Conservation (phyloP, 192 early-diverging fungal species). For the Funneliformis mosseae region DNA sequence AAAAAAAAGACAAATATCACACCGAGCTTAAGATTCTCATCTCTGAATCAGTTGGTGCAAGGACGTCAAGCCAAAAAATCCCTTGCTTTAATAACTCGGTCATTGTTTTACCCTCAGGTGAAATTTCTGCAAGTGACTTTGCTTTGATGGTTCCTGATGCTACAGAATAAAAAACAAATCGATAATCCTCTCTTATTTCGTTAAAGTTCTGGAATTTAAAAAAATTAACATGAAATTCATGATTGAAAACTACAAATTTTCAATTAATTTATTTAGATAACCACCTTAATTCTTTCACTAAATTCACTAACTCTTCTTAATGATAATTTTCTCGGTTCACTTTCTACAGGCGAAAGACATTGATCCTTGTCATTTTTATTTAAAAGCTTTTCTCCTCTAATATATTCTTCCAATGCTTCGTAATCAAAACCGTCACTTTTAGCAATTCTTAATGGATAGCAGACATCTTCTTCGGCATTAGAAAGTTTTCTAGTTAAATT, state of each 20-base stretch:
- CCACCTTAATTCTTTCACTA: constrained; percentile 1
- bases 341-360: background rate
- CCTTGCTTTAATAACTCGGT: constrained; percentile 48
- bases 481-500: constrained; percentile 9
- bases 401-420: constrained; percentile 10
- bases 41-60: constrained; percentile 55
- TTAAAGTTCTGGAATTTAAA: background rate
- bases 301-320: constrained; percentile 3
- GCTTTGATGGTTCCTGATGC: constrained; percentile 41
- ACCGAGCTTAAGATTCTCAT: constrained; percentile 61
- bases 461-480: background rate
- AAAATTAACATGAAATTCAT: background rate
- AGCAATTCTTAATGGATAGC: background rate
- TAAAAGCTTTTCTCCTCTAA: background rate
- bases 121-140: constrained; percentile 37
- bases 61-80: constrained; percentile 77
- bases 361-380: background rate
- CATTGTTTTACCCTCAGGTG: constrained; percentile 31
- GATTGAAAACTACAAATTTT: background rate
- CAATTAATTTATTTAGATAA: background rate
- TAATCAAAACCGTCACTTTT: background rate
- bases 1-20: background rate
- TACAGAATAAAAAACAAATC: constrained; percentile 46
- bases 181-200: background rate
- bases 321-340: background rate